phyloP scores from a whole-genome alignment of 2,329 filamentous ascomycete genomes.

The Trichoderma sp. region DNA sequence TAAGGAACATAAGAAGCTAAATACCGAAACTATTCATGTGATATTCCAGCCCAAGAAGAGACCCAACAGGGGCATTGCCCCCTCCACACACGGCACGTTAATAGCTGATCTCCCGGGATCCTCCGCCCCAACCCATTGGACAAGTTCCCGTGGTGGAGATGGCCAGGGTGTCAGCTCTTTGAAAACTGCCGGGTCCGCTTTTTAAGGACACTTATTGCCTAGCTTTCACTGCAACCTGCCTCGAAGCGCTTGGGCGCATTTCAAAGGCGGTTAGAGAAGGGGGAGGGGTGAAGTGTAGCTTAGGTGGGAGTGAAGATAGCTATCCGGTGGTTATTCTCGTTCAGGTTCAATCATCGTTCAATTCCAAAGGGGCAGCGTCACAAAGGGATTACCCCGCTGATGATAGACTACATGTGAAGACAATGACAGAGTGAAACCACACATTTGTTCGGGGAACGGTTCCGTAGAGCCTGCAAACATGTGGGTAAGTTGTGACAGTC shows the following conservation, averaged over 20 bases:
- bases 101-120: background rate
- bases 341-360: background rate
- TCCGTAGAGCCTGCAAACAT: background rate
- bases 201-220: background rate
- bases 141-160: background rate
- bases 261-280: background rate
- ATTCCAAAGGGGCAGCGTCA: no score
- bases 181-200: background rate
- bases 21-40: background rate
- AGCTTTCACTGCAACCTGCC: background rate
- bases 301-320: background rate
- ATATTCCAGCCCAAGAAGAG: background rate
- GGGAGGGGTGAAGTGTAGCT: background rate
- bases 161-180: background rate
- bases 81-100: background rate
- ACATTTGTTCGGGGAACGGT: no score
- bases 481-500: background rate
- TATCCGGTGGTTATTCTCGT: background rate
- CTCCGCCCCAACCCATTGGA: background rate
- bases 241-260: background rate
- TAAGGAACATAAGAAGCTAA: background rate
- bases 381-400: no score
- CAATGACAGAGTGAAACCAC: no score
- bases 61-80: background rate
- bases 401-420: no score